Percentiles rank a stretch among this genome's conserved stretches.
These are phyloP conservation scores for Phanerochaete carnosa DNA, from an alignment of 768 basidiomycete species.

Conservation along the genomic window DNA sequence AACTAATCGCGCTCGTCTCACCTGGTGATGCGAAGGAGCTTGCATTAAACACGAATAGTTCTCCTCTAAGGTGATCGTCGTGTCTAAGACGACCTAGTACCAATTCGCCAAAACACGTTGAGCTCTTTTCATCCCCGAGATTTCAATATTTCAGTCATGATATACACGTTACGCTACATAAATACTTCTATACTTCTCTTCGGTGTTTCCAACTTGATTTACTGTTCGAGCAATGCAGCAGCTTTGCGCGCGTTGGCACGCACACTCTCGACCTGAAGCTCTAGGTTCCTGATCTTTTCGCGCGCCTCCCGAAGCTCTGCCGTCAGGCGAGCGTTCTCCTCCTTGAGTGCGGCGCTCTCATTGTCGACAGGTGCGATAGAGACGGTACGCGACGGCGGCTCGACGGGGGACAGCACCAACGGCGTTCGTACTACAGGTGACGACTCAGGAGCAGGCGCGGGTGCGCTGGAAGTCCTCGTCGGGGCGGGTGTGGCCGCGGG, in stretches of 20 bases:
- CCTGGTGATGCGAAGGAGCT: too few species aligned
- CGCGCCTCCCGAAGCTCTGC: conserved; percentile 75
- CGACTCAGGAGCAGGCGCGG: conserved; percentile 25
- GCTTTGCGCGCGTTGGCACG: conserved; percentile 76
- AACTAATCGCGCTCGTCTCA: too few species aligned
- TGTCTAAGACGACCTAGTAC: too few species aligned
- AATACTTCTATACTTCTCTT: neutral
- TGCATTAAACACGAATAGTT: too few species aligned
- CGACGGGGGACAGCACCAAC: conserved; percentile 11
- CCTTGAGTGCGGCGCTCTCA: conserved; percentile 29
- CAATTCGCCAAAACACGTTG: too few species aligned
- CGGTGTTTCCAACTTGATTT: neutral
- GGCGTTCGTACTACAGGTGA: conserved; percentile 14
- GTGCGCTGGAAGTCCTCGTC: conserved; percentile 22
- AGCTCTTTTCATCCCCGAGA: neutral
- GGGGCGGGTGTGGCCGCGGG: conserved; percentile 23
- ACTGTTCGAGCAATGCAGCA: conserved; percentile 51
- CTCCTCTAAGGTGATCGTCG: too few species aligned
- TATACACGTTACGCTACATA: neutral
- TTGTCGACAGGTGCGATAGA: conserved; percentile 26
- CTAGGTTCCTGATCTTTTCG: conserved; percentile 78
- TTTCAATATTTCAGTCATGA: neutral
- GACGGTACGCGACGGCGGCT: conserved; percentile 19
- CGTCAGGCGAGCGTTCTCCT: conserved; percentile 62
- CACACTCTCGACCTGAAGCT: conserved; percentile 76